Evolutionary conservation across 2,329 filamentous ascomycete genomes (phyloP).

Genomic region (Monosporascus sp.): DNA sequence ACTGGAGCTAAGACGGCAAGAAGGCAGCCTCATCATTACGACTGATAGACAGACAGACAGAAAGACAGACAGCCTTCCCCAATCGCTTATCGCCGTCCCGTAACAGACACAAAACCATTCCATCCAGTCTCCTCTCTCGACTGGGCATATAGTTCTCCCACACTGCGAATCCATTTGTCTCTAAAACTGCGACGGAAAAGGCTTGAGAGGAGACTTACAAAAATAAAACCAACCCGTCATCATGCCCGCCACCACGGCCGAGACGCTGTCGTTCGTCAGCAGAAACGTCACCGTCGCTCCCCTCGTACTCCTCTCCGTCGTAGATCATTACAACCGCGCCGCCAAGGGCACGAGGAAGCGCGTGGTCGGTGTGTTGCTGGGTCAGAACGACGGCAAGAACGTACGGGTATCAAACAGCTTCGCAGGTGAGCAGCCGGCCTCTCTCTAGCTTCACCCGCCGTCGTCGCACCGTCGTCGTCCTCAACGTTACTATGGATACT

Average conservation of each 20-base stretch:
- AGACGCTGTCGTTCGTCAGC: constrained; percentile 90
- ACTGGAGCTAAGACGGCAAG: not conserved
- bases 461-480: not conserved
- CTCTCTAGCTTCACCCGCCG: not conserved
- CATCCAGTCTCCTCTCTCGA: too few relatives aligned
- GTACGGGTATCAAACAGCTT: constrained; percentile 99
- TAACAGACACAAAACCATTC: too few relatives aligned
- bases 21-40: constrained; percentile 5
- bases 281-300: constrained; percentile 95
- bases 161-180: too few relatives aligned
- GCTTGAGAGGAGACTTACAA: not conserved
- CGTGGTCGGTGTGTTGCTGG: constrained; percentile 89
- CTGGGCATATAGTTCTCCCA: too few relatives aligned
- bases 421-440: constrained; percentile 58
- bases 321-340: constrained; percentile 96
- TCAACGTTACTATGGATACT: not conserved
- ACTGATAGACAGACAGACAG: constrained; percentile 1
- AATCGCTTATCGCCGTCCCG: not conserved
- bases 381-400: constrained; percentile 93
- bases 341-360: constrained; percentile 80
- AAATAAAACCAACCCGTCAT: constrained; percentile 2
- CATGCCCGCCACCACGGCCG: constrained; percentile 96
- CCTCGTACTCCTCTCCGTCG: constrained; percentile 92
- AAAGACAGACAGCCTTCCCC: too few relatives aligned
- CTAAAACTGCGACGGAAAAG: too few relatives aligned